Evolutionary conservation across 2,329 filamentous ascomycete genomes (phyloP).

Genomic region (Ophiobolus disseminans): DNA sequence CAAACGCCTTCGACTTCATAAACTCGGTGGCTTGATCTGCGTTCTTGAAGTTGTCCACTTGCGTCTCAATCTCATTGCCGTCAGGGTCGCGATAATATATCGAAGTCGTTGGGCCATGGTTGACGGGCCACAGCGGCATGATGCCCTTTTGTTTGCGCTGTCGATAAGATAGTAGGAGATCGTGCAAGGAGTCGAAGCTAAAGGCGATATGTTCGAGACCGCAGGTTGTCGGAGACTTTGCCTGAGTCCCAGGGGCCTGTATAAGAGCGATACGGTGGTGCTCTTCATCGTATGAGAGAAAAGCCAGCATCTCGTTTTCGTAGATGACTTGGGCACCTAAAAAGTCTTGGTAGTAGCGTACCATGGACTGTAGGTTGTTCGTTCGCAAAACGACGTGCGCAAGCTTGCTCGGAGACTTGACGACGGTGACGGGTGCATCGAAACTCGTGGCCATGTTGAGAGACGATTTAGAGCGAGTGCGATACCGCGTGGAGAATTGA

Average conservation of each 20-base stretch:
- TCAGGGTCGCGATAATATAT: conserved; percentile 58
- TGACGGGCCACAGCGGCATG: conserved; percentile 53
- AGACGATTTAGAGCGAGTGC: too few species aligned
- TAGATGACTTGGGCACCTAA: conserved; percentile 42
- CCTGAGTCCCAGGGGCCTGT: conserved; percentile 27
- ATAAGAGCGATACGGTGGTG: conserved; percentile 58
- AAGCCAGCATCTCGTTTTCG: conserved; percentile 39
- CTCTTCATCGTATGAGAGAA: conserved; percentile 57
- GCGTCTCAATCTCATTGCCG: conserved; percentile 57
- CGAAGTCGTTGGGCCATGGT: conserved; percentile 57
- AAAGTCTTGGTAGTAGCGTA: conserved; percentile 49
- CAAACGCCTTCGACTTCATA: conserved; percentile 49
- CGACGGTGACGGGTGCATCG: not conserved
- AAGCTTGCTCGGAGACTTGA: conserved; percentile 15
- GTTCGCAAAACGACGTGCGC: conserved; percentile 42
- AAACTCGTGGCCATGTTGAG: not conserved
- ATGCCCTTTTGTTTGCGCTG: conserved; percentile 49
- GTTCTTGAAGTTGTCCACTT: conserved; percentile 48
- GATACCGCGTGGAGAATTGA: too few species aligned
- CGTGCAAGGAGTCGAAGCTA: conserved; percentile 45
- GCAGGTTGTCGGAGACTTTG: conserved; percentile 26
- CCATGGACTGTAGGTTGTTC: conserved; percentile 37
- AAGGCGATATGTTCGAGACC: conserved; percentile 55
- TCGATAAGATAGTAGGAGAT: conserved; percentile 48
- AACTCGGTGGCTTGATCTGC: conserved; percentile 48